Base-by-base conservation (phyloP, 2,329 filamentous ascomycete species). In the Botrytis paeoniae region DNA sequence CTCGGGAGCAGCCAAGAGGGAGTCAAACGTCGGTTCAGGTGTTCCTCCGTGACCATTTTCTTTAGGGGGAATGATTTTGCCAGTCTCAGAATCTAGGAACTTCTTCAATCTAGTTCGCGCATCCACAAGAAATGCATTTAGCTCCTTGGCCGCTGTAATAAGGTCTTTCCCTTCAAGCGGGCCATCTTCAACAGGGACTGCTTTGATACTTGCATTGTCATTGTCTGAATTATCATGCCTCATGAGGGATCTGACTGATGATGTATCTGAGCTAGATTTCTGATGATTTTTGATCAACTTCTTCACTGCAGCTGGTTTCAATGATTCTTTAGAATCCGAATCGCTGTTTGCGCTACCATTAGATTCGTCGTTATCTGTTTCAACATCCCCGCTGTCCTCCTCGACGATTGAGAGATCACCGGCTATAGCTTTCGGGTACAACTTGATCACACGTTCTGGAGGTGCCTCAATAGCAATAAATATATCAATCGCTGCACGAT, bases 71-170 rank as follows among this genome's bases (percentile, higher is more conserved):
- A 88, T 89, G n/a, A 91, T 80, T 75, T 87, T 89, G 35, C 89
- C 89, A 0, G 89, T 91, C 18, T 84, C 85, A 0, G 89, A 88
- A 76, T 91, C 89, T 72, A 91, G 85, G 41, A 89, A 85, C 16
- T 88, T 84, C 79, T 91, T 89, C 64, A 91, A 83, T 35, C 89
- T 86, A 32, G 88, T 87, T 74, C 96, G 90, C 29, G 95, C 94
- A 75, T 97, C 93, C 0, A 94, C 95, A 12, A 99, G 87, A 80
- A 97, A 99, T 37, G 91, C 92, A 78, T 93, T 93, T 2, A 99
- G 86, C 75, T 95, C 94, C 61, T 92, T 88, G 25, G 96, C 93
- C 0, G 96, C 94, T 66, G 89, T 87, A 77, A 89, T 92, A 51
- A 99, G 86, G 77, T 98, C 94, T 79, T 95, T 95, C 22, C 94